Evolutionary conservation across 495 filamentous ascomycete species (phyloP), one percentile per base, ranked within the genome.

Genomic region (Halenospora varia): DNA sequence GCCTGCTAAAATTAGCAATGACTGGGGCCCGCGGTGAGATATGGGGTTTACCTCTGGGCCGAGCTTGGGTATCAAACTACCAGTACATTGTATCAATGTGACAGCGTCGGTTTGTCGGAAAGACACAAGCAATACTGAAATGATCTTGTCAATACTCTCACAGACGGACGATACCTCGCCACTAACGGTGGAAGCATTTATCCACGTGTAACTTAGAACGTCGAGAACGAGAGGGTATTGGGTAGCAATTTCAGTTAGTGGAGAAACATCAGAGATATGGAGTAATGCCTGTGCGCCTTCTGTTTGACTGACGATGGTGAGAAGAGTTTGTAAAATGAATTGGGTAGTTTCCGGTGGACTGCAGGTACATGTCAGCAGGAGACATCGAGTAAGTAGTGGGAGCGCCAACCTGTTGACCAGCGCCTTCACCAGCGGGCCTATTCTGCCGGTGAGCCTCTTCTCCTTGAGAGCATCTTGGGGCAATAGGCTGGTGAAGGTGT

Each of bases 401-500:
- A 64, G n/a, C 19, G 42, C 66, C 25, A 66, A 84, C 83, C 83
- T 82, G 44, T 76, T 53, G 9, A 78, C 47, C 13, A 85, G 61
- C 42, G 74, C 77, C 11, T 73, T 62, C 10, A 81, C 71, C 2
- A 87, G 59, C 42, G 68, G 69, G 10, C 73, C 75, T 67, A 78
- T 78, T 57, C 82, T 73, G 23, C 64, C 71, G 11, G 76, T 62
- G 44, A 87, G 57, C 44, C 67, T 77, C 19, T 60, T 54, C 49
- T 82, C 69, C 17, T 72, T 62, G 23, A 65, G 70, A 18, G 69
- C 66, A 1, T 68, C 66, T 3, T 74, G 71, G 0, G 80, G 77
- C 3, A 88, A 61, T 24, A 86, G 62, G 2, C 71, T 67, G 10
- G 75, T 66, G 48, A 87, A 88, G 0, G 81, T 81, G 57, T 84